These are phyloP conservation scores for Penicillium daleae DNA, from an alignment of 495 filamentous ascomycete genomes.

Conservation along the genomic window DNA sequence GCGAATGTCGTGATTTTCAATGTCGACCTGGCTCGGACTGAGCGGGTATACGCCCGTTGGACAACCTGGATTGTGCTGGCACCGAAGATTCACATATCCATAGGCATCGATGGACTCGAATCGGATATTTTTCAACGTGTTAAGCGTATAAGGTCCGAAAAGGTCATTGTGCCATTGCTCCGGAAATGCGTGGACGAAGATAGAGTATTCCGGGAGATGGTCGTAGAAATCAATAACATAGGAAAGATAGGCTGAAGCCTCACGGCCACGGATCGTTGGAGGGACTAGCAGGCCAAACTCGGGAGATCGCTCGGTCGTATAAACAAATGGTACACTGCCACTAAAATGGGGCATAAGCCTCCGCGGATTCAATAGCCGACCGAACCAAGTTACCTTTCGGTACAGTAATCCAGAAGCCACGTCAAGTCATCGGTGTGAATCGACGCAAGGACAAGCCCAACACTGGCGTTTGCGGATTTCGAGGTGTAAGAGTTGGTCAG, in stretches of 20 bases:
- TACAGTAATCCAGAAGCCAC: conserved; percentile 23
- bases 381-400: conserved; percentile 10
- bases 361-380: neutral
- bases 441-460: conserved; percentile 21
- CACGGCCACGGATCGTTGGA: conserved; percentile 41
- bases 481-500: conserved; percentile 16
- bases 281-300: conserved; percentile 36
- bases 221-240: conserved; percentile 46
- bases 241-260: conserved; percentile 46
- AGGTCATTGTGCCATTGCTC: conserved; percentile 53
- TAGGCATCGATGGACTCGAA: conserved; percentile 41
- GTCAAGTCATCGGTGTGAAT: conserved; percentile 18
- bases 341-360: conserved; percentile 11
- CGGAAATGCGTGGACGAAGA: conserved; percentile 46
- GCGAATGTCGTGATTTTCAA: conserved; percentile 41
- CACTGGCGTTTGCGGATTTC: conserved; percentile 13
- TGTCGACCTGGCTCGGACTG: conserved; percentile 36
- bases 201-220: conserved; percentile 38
- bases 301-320: conserved; percentile 37
- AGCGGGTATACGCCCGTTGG: conserved; percentile 37
- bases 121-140: conserved; percentile 36
- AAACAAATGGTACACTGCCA: conserved; percentile 41
- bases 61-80: conserved; percentile 42
- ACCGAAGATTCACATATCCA: conserved; percentile 50
- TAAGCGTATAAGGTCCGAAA: conserved; percentile 37